phyloP scores from a whole-genome alignment of 2,329 filamentous ascomycete species.

The Metarhizium robertsii region DNA sequence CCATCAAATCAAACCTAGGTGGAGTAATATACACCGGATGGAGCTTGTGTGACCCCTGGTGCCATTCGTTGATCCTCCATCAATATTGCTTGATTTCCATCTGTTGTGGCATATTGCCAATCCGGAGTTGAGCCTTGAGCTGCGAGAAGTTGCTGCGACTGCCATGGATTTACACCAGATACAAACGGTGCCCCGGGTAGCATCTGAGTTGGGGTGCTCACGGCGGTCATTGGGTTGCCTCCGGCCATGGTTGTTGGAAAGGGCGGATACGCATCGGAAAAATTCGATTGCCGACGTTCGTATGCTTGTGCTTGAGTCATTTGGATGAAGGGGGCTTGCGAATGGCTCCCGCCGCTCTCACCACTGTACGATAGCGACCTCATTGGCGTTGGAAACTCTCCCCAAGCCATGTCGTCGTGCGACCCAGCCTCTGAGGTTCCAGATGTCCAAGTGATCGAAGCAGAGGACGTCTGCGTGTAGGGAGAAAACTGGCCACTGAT shows the following conservation, averaged over 20 bases:
- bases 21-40: constrained; percentile 11
- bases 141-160: constrained; percentile 25
- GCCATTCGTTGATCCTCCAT: constrained; percentile 8
- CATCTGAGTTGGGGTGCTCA: constrained; percentile 21
- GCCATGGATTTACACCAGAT: constrained; percentile 33
- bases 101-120: constrained; percentile 25
- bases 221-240: constrained; percentile 24
- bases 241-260: constrained; percentile 27
- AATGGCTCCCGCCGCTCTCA: constrained; percentile 27
- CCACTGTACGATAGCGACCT: constrained; percentile 41
- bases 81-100: constrained; percentile 6
- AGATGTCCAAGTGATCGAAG: constrained; percentile 33
- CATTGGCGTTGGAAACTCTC: constrained; percentile 29
- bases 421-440: constrained; percentile 25
- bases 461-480: constrained; percentile 32
- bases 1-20: constrained; percentile 8
- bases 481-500: constrained; percentile 41
- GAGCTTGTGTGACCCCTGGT: constrained; percentile 7
- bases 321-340: constrained; percentile 29
- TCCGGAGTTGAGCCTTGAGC: constrained; percentile 11
- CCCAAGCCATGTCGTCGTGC: constrained; percentile 37
- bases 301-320: constrained; percentile 30
- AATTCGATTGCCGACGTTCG: constrained; percentile 31
- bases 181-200: constrained; percentile 21
- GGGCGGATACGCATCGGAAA: constrained; percentile 35